Percentiles rank a stretch among this genome's conserved stretches.
These are phyloP conservation scores for Fulvia fulva DNA, from an alignment of 2,329 filamentous ascomycete species.

Conservation along the genomic window DNA sequence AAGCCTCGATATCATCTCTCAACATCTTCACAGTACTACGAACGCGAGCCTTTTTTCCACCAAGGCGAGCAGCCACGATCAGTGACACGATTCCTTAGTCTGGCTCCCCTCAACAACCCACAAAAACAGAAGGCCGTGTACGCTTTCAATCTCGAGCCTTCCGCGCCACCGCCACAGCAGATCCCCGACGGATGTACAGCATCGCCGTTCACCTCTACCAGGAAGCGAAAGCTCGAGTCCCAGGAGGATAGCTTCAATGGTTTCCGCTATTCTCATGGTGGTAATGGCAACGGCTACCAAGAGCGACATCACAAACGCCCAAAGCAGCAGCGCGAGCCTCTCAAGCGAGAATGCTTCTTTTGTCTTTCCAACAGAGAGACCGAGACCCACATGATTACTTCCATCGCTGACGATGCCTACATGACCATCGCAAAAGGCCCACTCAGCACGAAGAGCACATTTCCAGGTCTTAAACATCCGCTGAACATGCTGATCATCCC, in stretches of 20 bases:
- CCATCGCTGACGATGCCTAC: constrained; percentile 82
- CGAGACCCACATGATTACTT: constrained; percentile 82
- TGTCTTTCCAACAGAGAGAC: constrained; percentile 84
- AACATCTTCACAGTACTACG: constrained; percentile 70
- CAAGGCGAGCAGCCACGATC: constrained; percentile 40
- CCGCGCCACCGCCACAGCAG: constrained; percentile 55
- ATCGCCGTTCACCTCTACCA: constrained; percentile 62
- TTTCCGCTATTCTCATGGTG: constrained; percentile 51
- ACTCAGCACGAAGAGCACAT: constrained; percentile 67
- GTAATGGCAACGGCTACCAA: constrained; percentile 40
- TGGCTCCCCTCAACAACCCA: constrained; percentile 72
- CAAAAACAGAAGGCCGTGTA: constrained; percentile 78
- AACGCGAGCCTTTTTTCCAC: constrained; percentile 90
- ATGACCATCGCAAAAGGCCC: constrained; percentile 90
- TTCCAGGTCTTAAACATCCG: constrained; percentile 69
- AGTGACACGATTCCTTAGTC: constrained; percentile 84
- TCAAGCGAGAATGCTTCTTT: constrained; percentile 79
- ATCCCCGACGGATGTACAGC: constrained; percentile 69
- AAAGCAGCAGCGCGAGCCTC: constrained; percentile 35
- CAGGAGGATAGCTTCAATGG: constrained; percentile 30
- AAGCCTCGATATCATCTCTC: constrained; percentile 93
- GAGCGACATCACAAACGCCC: constrained; percentile 35
- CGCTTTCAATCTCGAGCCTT: constrained; percentile 56
- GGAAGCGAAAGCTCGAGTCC: constrained; percentile 49
- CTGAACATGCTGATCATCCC: constrained; percentile 90